Evolutionary conservation across 768 basidiomycete species (phyloP).

Genomic region (Piloderma croceum): DNA sequence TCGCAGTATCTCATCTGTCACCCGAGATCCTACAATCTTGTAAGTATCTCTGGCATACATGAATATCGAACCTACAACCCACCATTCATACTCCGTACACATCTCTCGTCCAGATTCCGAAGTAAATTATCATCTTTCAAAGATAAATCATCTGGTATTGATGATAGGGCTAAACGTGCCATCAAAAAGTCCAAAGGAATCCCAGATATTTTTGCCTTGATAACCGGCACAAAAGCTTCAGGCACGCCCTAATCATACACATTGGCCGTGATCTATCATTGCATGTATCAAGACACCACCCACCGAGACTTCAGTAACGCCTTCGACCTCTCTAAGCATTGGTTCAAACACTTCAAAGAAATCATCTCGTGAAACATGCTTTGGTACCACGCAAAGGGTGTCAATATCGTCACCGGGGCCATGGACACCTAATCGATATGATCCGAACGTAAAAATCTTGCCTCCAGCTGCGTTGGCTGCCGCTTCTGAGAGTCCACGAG

Average conservation of each 20-base stretch:
- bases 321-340: constrained; percentile 80
- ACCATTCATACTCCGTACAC: constrained; percentile 93
- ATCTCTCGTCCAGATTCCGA: constrained; percentile 89
- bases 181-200: constrained; percentile 93
- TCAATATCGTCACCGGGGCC: constrained; percentile 96
- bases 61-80: constrained; percentile 11
- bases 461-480: constrained; percentile 89
- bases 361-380: constrained; percentile 92
- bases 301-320: constrained; percentile 85
- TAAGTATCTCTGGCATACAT: constrained; percentile 7
- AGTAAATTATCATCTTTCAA: constrained; percentile 88
- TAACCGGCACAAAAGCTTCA: constrained; percentile 93
- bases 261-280: constrained; percentile 1
- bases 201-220: constrained; percentile 86
- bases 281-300: constrained; percentile 29
- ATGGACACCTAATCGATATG: constrained; percentile 96
- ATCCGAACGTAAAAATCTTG: constrained; percentile 98
- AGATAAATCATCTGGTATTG: constrained; percentile 88
- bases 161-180: constrained; percentile 79
- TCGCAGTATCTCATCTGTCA: constrained; percentile 92
- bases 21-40: constrained; percentile 68
- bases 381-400: constrained; percentile 95
- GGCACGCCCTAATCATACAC: constrained; percentile 70
- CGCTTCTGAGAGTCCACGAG: constrained; percentile 79
- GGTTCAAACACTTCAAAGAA: constrained; percentile 90